A percentile compares a stretch with the other conserved stretches of the same genome.
Conservation (phyloP, 208 protist species). For the Endotrypanum monterogeii region DNA sequence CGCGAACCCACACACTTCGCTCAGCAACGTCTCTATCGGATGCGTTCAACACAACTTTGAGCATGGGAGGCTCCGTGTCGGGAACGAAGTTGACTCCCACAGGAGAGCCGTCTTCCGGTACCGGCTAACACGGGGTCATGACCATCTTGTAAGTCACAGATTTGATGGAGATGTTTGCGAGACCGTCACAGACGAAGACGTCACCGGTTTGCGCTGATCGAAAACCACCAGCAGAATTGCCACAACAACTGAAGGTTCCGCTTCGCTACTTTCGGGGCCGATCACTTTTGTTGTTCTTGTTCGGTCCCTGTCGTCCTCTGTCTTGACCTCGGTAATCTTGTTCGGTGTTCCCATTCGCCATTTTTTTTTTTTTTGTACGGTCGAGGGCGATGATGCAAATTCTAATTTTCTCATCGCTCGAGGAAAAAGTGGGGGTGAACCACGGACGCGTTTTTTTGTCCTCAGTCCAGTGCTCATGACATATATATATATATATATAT, state of each 20-base stretch:
- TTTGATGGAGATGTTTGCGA: not conserved
- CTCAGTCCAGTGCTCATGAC: too few species aligned
- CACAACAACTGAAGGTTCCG: not conserved
- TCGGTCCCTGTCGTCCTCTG: too few species aligned
- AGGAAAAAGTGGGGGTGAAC: too few species aligned
- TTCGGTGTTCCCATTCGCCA: too few species aligned
- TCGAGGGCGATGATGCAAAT: too few species aligned
- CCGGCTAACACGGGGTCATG: not conserved
- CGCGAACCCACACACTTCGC: constrained; percentile 6
- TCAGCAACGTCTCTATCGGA: constrained; percentile 10
- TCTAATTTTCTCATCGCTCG: too few species aligned
- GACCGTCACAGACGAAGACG: not conserved
- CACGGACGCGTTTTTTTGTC: too few species aligned
- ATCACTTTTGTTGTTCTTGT: too few species aligned
- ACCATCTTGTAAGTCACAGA: not conserved
- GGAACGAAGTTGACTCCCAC: not conserved
- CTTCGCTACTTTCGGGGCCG: not conserved
- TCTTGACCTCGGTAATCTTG: too few species aligned
- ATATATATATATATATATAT: too few species aligned
- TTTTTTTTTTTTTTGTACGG: too few species aligned
- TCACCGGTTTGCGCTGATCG: not conserved
- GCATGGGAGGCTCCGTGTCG: constrained; percentile 4
- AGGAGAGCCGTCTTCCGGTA: not conserved
- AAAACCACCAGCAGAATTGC: not conserved
- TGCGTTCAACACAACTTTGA: not conserved